These are phyloP conservation scores for Dactylellina drechsleri DNA, from an alignment of 2,329 filamentous ascomycete genomes.

Conservation along the genomic window DNA sequence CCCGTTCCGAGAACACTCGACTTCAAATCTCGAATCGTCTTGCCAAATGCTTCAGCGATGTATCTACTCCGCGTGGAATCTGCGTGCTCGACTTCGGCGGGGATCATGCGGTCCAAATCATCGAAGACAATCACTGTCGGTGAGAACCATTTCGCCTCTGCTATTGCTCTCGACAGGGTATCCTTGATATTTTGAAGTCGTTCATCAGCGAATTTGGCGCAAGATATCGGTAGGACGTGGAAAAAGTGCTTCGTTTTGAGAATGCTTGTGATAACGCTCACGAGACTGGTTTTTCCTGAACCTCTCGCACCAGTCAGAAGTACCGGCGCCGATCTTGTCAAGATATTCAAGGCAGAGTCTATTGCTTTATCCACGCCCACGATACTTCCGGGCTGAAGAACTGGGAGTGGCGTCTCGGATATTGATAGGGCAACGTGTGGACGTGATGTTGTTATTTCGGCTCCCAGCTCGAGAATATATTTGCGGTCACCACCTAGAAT, in stretches of 20 bases:
- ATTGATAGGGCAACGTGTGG: conserved; percentile 61
- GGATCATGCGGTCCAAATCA: conserved; percentile 91
- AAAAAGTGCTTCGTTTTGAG: conserved; percentile 63
- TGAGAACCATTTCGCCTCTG: conserved; percentile 89
- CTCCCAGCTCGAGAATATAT: conserved; percentile 48
- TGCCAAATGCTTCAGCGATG: conserved; percentile 86
- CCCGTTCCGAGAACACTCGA: conserved; percentile 72
- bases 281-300: conserved; percentile 85
- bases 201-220: conserved; percentile 78
- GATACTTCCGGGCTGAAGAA: conserved; percentile 62
- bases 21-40: conserved; percentile 75
- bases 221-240: conserved; percentile 57
- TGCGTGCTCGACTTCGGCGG: conserved; percentile 91
- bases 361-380: conserved; percentile 87
- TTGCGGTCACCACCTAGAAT: conserved; percentile 68
- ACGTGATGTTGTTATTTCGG: conserved; percentile 56
- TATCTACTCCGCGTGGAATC: conserved; percentile 93
- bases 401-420: conserved; percentile 44
- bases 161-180: conserved; percentile 82
- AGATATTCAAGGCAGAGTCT: conserved; percentile 75
- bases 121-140: conserved; percentile 86
- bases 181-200: conserved; percentile 91
- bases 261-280: conserved; percentile 77
- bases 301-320: conserved; percentile 88
- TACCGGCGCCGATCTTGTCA: conserved; percentile 87